Evolutionary conservation across 371 early-diverging fungal species (phyloP).

Genomic region (Thermomucor indicae-seudaticae): DNA sequence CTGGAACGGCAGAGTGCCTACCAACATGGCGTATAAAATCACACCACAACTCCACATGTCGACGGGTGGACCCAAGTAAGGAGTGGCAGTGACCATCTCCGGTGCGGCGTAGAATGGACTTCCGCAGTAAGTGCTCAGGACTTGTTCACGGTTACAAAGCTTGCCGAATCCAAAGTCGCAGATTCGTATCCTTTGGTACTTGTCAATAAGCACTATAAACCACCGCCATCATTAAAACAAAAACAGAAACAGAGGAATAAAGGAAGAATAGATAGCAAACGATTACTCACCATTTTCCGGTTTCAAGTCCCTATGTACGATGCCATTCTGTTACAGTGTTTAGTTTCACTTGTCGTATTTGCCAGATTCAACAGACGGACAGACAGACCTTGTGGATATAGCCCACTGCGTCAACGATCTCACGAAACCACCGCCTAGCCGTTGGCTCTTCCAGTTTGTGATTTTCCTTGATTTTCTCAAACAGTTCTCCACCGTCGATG

Average conservation of each 20-base stretch:
- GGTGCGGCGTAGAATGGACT: slow-evolving; percentile 91
- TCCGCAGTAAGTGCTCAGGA: slow-evolving; percentile 93
- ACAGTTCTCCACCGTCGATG: slow-evolving; percentile 94
- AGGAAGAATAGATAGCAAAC: not conserved
- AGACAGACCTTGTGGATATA: slow-evolving; percentile 88
- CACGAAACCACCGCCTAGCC: slow-evolving; percentile 90
- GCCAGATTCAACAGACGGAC: too few species aligned
- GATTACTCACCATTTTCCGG: slow-evolving; percentile 65
- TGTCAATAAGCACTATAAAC: slow-evolving; percentile 64
- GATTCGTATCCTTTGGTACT: slow-evolving; percentile 64
- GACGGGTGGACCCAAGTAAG: slow-evolving; percentile 71
- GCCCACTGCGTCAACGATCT: slow-evolving; percentile 93
- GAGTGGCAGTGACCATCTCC: slow-evolving; percentile 72
- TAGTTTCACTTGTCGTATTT: slow-evolving; percentile 19
- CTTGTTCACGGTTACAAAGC: slow-evolving; percentile 74
- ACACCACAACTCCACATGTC: slow-evolving; percentile 84
- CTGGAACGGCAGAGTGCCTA: slow-evolving; percentile 79
- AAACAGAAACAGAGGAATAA: not conserved
- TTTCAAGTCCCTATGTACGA: slow-evolving; percentile 89
- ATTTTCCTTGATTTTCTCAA: slow-evolving; percentile 88
- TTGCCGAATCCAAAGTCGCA: slow-evolving; percentile 98
- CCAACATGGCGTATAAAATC: slow-evolving; percentile 68
- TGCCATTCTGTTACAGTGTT: slow-evolving; percentile 48
- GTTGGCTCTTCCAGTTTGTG: slow-evolving; percentile 80
- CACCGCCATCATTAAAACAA: too few species aligned